Percentiles rank a stretch among this genome's conserved stretches.
Evolutionary conservation across 768 basidiomycete species (phyloP).

Genomic region (Serendipita vermifera): DNA sequence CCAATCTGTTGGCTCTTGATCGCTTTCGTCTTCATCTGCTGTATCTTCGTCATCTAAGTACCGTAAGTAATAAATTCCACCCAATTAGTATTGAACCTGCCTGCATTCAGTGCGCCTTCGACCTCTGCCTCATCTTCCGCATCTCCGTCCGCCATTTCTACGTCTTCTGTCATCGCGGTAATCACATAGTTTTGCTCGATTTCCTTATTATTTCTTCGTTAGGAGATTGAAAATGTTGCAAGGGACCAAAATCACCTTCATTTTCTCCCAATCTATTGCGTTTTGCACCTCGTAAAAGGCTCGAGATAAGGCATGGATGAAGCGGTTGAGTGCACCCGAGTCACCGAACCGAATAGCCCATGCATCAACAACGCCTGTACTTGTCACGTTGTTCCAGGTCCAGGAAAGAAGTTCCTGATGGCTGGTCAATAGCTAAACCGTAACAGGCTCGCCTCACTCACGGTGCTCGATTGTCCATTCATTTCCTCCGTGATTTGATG

Average conservation of each 20-base stretch:
- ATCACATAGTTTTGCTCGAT: slow-evolving; percentile 84
- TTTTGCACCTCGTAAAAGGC: slow-evolving; percentile 75
- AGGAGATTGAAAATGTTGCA: slow-evolving; percentile 1
- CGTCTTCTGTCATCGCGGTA: slow-evolving; percentile 61
- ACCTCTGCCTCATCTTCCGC: slow-evolving; percentile 65
- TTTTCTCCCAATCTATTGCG: slow-evolving; percentile 59
- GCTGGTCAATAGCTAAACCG: not conserved
- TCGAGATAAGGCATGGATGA: slow-evolving; percentile 51
- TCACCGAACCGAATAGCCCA: slow-evolving; percentile 70
- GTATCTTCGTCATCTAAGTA: too few species aligned
- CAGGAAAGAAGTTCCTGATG: slow-evolving; percentile 36
- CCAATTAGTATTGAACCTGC: slow-evolving; percentile 23
- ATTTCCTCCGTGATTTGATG: slow-evolving; percentile 55
- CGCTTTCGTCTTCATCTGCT: slow-evolving; percentile 21
- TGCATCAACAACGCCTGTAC: slow-evolving; percentile 44
- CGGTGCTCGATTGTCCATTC: slow-evolving; percentile 29
- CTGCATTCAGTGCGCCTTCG: slow-evolving; percentile 52
- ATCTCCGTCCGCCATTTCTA: slow-evolving; percentile 72
- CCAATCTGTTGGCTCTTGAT: slow-evolving; percentile 25
- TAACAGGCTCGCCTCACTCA: slow-evolving; percentile 28
- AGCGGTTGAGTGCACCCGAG: slow-evolving; percentile 41
- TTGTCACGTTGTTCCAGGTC: slow-evolving; percentile 73
- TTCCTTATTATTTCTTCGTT: slow-evolving; percentile 27
- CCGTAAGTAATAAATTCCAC: too few species aligned
- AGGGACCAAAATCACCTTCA: slow-evolving; percentile 40